phyloP scores from a whole-genome alignment of 106 monocot species.

The Xerophyta viscosa region DNA sequence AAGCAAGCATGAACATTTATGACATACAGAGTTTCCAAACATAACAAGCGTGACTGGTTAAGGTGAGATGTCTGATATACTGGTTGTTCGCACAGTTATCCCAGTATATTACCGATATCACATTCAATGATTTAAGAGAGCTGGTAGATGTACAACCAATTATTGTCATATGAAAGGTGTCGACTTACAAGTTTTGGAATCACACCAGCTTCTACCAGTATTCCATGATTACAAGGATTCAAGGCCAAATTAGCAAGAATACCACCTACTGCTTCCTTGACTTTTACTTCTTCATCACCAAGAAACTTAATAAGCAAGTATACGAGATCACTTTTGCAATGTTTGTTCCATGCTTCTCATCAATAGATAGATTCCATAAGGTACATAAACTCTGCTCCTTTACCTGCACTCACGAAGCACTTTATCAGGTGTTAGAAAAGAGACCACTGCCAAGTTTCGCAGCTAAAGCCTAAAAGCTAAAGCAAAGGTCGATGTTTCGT shows the following conservation, averaged over 20 bases:
- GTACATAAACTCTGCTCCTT: slow-evolving; percentile 70
- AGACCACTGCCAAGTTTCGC: background rate
- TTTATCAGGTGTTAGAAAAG: background rate
- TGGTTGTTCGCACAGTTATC: no score
- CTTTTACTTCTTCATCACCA: slow-evolving; percentile 72
- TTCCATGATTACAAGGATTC: slow-evolving; percentile 38
- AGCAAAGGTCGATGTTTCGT: no score
- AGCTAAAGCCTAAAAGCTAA: no score
- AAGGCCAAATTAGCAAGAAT: slow-evolving; percentile 66
- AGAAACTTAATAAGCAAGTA: slow-evolving; percentile 51
- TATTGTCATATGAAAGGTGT: background rate
- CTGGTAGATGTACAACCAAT: no score
- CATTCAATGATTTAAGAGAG: no score
- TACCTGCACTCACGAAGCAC: slow-evolving; percentile 29
- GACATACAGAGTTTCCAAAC: no score
- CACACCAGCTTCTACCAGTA: slow-evolving; percentile 63
- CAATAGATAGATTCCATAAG: slow-evolving; percentile 73
- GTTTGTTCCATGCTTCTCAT: slow-evolving; percentile 43
- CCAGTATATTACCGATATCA: no score
- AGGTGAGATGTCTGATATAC: no score
- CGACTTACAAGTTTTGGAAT: slow-evolving; percentile 72
- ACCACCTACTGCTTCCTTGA: slow-evolving; percentile 82
- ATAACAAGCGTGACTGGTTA: no score
- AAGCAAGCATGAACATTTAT: no score
- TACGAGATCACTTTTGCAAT: slow-evolving; percentile 49